Conservation (phyloP, 139 green algal genomes). For the Tetraselmis striata region DNA sequence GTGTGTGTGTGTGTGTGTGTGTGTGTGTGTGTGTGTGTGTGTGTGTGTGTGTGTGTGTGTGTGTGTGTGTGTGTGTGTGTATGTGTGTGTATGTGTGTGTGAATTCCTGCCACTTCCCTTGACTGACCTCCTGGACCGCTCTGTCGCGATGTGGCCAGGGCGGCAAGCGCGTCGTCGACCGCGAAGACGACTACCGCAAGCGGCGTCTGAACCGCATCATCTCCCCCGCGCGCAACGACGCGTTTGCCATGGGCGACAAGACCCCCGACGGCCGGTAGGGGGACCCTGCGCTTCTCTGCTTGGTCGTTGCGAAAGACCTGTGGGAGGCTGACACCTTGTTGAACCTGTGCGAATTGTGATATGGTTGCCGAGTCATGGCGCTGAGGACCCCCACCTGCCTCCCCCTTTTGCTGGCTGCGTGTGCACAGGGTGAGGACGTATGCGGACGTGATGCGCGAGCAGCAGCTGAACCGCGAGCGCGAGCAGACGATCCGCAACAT, state of each 20-base stretch:
- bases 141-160: conserved; percentile 16
- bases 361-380: no score
- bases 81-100: not conserved
- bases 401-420: no score
- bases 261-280: conserved; percentile 57
- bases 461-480: conserved; percentile 70
- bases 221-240: conserved; percentile 83
- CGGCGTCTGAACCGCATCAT: conserved; percentile 74
- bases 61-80: conserved; percentile 3
- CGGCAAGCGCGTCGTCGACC: conserved; percentile 64
- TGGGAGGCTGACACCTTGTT: no score
- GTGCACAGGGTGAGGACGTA: conserved; percentile 71
- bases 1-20: not conserved
- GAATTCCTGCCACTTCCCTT: not conserved
- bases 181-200: conserved; percentile 85
- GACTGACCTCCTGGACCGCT: not conserved
- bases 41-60: not conserved
- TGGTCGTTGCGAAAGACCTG: no score
- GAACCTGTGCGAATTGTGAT: no score
- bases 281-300: no score
- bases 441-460: conserved; percentile 82
- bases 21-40: not conserved
- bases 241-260: conserved; percentile 82
- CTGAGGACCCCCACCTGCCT: no score
- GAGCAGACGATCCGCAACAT: conserved; percentile 94